Percentiles rank a stretch among this genome's conserved stretches.
Evolutionary conservation across 169 alveolate genomes (phyloP).

Genomic region (Perkinsus marinus): DNA sequence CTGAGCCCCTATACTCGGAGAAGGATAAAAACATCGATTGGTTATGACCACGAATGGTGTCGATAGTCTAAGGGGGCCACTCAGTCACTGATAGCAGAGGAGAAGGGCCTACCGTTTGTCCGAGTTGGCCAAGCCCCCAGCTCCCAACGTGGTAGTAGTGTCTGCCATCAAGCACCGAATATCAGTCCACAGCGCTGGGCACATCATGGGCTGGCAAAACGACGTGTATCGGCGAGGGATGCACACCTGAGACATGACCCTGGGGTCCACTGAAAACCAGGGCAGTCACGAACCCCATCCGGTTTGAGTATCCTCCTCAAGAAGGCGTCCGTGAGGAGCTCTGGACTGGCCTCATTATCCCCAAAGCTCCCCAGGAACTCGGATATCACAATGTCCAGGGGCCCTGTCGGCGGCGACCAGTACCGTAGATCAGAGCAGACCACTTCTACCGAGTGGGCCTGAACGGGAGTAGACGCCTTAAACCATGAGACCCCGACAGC

Average conservation of each 20-base stretch:
- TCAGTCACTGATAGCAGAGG: no score
- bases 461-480: background rate
- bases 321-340: constrained; percentile 47
- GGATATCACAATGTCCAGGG: constrained; percentile 52
- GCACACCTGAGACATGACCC: background rate
- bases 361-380: constrained; percentile 69
- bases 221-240: background rate
- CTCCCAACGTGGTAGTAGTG: background rate
- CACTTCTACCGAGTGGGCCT: constrained; percentile 14
- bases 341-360: constrained; percentile 69
- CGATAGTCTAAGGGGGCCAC: background rate
- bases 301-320: constrained; percentile 28
- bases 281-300: constrained; percentile 23
- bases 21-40: background rate
- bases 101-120: background rate
- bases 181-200: background rate
- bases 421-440: constrained; percentile 47
- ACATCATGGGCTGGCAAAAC: background rate
- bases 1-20: background rate
- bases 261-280: background rate
- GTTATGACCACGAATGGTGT: background rate
- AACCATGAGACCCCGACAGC: no score
- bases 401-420: constrained; percentile 5
- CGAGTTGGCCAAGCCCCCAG: background rate
- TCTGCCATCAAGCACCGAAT: background rate